phyloP scores from a whole-genome alignment of 225 moss, liverwort and hornwort species.

The Lunularia cruciata region DNA sequence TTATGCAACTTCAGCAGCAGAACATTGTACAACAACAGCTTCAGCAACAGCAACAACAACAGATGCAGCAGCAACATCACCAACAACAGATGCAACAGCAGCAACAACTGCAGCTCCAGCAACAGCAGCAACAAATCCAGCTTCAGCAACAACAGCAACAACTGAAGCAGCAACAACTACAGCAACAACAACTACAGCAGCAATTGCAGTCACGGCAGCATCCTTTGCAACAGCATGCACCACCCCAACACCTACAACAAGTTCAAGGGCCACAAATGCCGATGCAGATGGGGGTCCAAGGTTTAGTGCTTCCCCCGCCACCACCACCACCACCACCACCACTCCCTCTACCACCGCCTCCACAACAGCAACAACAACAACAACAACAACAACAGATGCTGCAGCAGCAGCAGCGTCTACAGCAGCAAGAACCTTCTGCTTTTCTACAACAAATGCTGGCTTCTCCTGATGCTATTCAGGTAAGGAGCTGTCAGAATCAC shows the following conservation, averaged over 20 bases:
- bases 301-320: slow-evolving; percentile 31
- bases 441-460: slow-evolving; percentile 92
- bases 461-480: slow-evolving; percentile 96
- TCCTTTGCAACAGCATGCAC: slow-evolving; percentile 14
- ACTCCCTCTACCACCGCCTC: slow-evolving; percentile 11
- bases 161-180: slow-evolving; percentile 20
- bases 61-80: slow-evolving; percentile 31
- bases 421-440: slow-evolving; percentile 69
- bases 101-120: slow-evolving; percentile 11
- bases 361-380: background rate
- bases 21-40: slow-evolving; percentile 32
- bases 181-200: slow-evolving; percentile 13
- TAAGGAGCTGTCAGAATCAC: slow-evolving; percentile 24
- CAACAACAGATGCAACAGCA: slow-evolving; percentile 27
- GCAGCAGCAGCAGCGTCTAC: slow-evolving; percentile 32
- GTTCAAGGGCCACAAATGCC: slow-evolving; percentile 52
- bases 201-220: slow-evolving; percentile 21
- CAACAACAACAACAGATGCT: background rate
- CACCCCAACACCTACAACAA: slow-evolving; percentile 44
- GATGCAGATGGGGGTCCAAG: slow-evolving; percentile 35
- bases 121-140: slow-evolving; percentile 23
- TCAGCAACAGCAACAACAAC: slow-evolving; percentile 35
- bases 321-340: slow-evolving; percentile 18
- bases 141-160: slow-evolving; percentile 20
- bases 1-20: slow-evolving; percentile 43